phyloP scores from a whole-genome alignment of 2,329 filamentous ascomycete species.

The Laburnicola sp. region DNA sequence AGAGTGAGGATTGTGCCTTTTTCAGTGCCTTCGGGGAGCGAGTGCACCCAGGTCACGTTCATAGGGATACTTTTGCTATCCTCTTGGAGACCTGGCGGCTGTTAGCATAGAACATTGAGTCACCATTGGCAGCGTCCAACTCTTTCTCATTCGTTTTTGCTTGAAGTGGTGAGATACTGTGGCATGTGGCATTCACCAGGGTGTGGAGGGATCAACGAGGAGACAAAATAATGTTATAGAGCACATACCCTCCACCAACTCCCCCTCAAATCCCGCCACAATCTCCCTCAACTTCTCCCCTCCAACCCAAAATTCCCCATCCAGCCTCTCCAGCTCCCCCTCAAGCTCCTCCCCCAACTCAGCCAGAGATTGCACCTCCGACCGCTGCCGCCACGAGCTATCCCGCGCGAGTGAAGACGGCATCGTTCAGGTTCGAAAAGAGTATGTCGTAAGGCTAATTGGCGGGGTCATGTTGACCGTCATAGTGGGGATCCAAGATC shows the following conservation, averaged over 20 bases:
- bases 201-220: too few species aligned
- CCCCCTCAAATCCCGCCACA: slow-evolving; percentile 25
- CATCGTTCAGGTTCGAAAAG: slow-evolving; percentile 14
- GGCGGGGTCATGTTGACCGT: too few species aligned
- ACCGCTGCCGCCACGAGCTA: slow-evolving; percentile 25
- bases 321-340: slow-evolving; percentile 24
- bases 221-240: too few species aligned
- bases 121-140: too few species aligned
- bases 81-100: slow-evolving; percentile 10
- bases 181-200: too few species aligned
- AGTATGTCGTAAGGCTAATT: too few species aligned
- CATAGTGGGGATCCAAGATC: too few species aligned
- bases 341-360: slow-evolving; percentile 24
- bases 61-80: slow-evolving; percentile 62
- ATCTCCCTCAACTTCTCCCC: slow-evolving; percentile 27
- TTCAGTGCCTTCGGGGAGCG: slow-evolving; percentile 82
- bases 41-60: slow-evolving; percentile 97
- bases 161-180: too few species aligned
- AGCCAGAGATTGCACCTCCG: slow-evolving; percentile 23
- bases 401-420: slow-evolving; percentile 13
- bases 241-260: slow-evolving; percentile 34
- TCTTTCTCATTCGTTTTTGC: too few species aligned
- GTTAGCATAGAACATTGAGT: too few species aligned
- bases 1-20: slow-evolving; percentile 85
- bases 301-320: slow-evolving; percentile 30